Conservation (phyloP, 2,329 filamentous ascomycete species). For the Talaromyces sp. region DNA sequence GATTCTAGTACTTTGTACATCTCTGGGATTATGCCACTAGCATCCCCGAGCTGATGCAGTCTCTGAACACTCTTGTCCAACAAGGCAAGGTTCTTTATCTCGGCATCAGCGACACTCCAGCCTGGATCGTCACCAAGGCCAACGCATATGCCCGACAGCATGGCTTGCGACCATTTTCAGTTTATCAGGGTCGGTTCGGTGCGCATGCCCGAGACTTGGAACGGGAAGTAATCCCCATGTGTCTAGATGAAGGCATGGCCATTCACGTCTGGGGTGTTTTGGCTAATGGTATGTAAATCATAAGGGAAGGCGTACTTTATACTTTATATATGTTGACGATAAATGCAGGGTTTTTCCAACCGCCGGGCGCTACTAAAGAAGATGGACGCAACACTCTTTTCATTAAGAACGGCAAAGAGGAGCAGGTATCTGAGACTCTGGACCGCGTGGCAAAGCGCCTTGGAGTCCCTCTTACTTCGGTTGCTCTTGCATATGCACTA, state of each 20-base stretch:
- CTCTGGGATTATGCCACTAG: constrained; percentile 45
- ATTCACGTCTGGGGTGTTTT: constrained; percentile 56
- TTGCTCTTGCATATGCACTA: constrained; percentile 17
- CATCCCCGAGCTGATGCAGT: constrained; percentile 32
- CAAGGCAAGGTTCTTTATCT: constrained; percentile 38
- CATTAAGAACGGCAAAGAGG: background rate
- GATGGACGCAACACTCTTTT: no score
- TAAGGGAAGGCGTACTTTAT: constrained; percentile 33
- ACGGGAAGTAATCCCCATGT: constrained; percentile 38
- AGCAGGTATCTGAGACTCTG: constrained; percentile 3
- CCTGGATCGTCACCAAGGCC: constrained; percentile 35
- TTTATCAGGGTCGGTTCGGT: constrained; percentile 37
- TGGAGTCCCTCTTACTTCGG: constrained; percentile 12
- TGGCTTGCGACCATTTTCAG: constrained; percentile 34
- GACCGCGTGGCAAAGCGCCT: constrained; percentile 19
- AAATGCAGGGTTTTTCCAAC: constrained; percentile 14
- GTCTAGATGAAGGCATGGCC: constrained; percentile 36
- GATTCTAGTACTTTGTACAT: constrained; percentile 39
- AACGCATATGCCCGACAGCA: constrained; percentile 35
- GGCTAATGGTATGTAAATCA: constrained; percentile 47
- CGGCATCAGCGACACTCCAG: constrained; percentile 35
- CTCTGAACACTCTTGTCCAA: constrained; percentile 31
- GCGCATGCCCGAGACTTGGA: constrained; percentile 34
- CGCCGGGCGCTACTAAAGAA: no score
- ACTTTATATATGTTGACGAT: constrained; percentile 27